These are phyloP conservation scores for Desmodesmus armatus DNA, from an alignment of 139 green algal species.

Conservation along the genomic window DNA sequence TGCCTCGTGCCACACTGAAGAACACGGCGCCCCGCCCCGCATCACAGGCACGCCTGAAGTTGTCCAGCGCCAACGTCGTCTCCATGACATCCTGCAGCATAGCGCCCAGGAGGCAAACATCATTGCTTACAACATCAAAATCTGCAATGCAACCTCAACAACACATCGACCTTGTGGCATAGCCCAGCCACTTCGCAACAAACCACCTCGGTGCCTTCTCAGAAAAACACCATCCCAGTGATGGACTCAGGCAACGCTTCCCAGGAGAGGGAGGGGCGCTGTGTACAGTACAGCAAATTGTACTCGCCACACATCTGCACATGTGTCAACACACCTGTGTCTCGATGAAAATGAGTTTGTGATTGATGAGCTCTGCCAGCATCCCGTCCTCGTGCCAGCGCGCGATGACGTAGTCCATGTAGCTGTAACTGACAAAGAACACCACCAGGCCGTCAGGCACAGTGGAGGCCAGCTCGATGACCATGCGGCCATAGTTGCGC, in stretches of 20 bases:
- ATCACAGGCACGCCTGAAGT: slow-evolving; percentile 97
- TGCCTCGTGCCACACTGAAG: slow-evolving; percentile 90
- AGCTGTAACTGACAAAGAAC: slow-evolving; percentile 99
- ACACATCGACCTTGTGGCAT: background rate
- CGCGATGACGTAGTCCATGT: slow-evolving; percentile 92
- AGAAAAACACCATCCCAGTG: no score
- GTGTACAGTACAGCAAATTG: no score
- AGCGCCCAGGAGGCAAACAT: background rate
- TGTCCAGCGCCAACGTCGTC: slow-evolving; percentile 98
- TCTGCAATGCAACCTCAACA: background rate
- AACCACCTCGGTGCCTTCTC: no score
- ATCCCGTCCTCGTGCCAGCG: slow-evolving; percentile 97
- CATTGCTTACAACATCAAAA: background rate
- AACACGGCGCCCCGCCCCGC: slow-evolving; percentile 96
- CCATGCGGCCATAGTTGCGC: slow-evolving; percentile 94
- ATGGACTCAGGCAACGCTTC: no score
- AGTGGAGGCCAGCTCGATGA: slow-evolving; percentile 89
- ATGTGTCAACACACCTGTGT: slow-evolving; percentile 69
- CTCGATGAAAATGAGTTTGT: slow-evolving; percentile 99
- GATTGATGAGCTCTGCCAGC: slow-evolving; percentile 90
- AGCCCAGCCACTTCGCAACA: no score
- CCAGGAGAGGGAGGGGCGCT: no score
- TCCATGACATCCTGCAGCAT: slow-evolving; percentile 94
- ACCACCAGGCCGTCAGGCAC: slow-evolving; percentile 96
- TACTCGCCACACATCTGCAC: background rate